Base-by-base conservation (phyloP, 1,284 basidiomycete genomes). In the Tilletia indica region DNA sequence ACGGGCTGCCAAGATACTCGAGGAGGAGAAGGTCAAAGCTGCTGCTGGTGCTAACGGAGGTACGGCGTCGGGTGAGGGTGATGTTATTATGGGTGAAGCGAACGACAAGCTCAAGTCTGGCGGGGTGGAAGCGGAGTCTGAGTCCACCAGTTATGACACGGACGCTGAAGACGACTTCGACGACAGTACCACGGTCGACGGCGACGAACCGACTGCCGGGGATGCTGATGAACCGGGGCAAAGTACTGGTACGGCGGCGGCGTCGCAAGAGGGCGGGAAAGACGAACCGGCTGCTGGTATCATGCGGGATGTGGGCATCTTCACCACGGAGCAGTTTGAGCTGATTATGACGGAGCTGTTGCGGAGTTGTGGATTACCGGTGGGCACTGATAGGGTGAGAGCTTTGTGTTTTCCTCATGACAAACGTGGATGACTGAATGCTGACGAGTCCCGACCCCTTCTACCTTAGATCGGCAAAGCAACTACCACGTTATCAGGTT, bases 281-380 rank as follows among this genome's bases (percentile, higher is more conserved):
- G 61, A 34, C 6, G 61, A 64, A 64, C 11, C 51, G 8, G 56
- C n/a, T 31, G 11, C 34, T 6, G 61, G 84, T 2, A 78, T 86
- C 47, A 79, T 91, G 89, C 90, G 89, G 81, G 91, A 93, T 74
- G 88, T 94, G 25, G 93, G 93, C 31, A 93, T 99, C 73, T 97
- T 94, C 88, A 92, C 89, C 6, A 89, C 93, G 72, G 86, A 89
- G 49, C 91, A 99, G 84, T 99, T 93, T 89, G 89, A 90, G 71
- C 87, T 92, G 49, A 86, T 99, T 72, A 90, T 95, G 83, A 90
- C 91, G 38, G 96, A 97, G 84, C 92, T 92, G 39, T 86, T 99
- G 45, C 88, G 90, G 54, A 91, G 92, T 9, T 92, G 97, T 88
- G 93, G 82, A 36, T 77, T 85, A 31, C 85, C 85, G 90, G 95